phyloP scores from a whole-genome alignment of 169 alveolate genomes.

The Fabrea salina region DNA sequence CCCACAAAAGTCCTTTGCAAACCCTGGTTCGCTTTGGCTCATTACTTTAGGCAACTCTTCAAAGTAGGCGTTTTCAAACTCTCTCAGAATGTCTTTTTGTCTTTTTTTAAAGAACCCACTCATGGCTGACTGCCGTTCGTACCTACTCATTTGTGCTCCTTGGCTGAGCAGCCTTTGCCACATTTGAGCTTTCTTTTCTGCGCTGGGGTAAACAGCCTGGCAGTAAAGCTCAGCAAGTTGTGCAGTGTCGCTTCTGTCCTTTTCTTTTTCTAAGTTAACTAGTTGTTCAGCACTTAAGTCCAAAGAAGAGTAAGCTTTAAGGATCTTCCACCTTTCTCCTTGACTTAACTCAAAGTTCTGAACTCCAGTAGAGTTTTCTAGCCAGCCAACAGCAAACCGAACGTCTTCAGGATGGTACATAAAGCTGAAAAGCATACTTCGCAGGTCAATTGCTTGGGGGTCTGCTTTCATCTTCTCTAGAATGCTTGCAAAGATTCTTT shows the following conservation, averaged over 20 bases:
- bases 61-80: background rate
- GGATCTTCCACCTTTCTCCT: background rate
- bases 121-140: background rate
- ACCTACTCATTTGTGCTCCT: slow-evolving; percentile 69
- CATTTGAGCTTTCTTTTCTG: background rate
- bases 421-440: slow-evolving; percentile 24
- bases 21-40: background rate
- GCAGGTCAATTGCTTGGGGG: background rate
- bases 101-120: background rate
- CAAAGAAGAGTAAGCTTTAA: background rate
- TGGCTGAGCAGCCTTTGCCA: background rate
- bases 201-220: slow-evolving; percentile 11
- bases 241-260: background rate
- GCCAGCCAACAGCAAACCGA: background rate
- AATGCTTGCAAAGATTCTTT: background rate
- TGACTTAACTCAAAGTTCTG: background rate
- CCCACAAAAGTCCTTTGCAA: background rate
- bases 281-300: background rate
- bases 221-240: slow-evolving; percentile 11
- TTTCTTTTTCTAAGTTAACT: background rate
- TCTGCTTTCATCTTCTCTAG: background rate
- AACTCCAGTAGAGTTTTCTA: background rate
- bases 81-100: background rate
- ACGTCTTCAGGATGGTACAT: background rate
- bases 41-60: background rate